Conservation (phyloP, 2,329 filamentous ascomycete genomes). For the Neofusicoccum sp. region DNA sequence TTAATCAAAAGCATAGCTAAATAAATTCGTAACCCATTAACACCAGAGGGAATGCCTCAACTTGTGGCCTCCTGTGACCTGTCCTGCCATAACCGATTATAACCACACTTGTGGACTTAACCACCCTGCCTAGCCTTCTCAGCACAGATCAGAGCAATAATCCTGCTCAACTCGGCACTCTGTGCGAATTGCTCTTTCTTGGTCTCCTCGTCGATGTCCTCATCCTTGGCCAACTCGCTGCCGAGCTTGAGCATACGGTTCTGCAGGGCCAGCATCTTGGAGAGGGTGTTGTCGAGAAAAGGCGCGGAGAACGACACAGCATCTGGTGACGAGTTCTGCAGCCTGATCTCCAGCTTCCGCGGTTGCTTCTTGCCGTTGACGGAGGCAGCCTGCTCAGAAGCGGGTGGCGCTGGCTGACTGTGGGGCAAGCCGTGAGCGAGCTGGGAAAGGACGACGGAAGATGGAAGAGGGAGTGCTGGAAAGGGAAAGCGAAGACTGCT, state of each 20-base stretch:
- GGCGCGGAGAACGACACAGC: slow-evolving; percentile 51
- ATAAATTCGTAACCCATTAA: background rate
- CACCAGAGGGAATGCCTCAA: background rate
- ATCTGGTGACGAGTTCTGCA: slow-evolving; percentile 38
- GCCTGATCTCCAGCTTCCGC: slow-evolving; percentile 51
- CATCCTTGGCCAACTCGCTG: slow-evolving; percentile 40
- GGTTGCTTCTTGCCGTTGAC: slow-evolving; percentile 42
- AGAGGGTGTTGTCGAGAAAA: slow-evolving; percentile 53
- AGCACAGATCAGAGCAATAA: slow-evolving; percentile 52
- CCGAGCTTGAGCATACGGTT: slow-evolving; percentile 51
- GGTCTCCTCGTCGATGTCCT: slow-evolving; percentile 42
- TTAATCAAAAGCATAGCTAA: too few species aligned
- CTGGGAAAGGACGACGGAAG: background rate
- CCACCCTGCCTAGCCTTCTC: slow-evolving; percentile 52
- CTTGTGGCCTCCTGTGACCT: background rate
- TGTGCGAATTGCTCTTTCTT: slow-evolving; percentile 52
- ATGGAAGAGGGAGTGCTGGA: background rate
- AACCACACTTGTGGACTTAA: slow-evolving; percentile 12
- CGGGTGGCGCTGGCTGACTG: slow-evolving; percentile 23
- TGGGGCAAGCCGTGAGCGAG: background rate
- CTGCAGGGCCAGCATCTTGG: slow-evolving; percentile 50
- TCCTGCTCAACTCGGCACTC: slow-evolving; percentile 48
- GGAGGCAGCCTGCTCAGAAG: slow-evolving; percentile 22
- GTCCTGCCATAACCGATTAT: background rate
- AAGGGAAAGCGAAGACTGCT: background rate